phyloP scores from a whole-genome alignment of 1,284 basidiomycete species.

The Ganoderma boninense region DNA sequence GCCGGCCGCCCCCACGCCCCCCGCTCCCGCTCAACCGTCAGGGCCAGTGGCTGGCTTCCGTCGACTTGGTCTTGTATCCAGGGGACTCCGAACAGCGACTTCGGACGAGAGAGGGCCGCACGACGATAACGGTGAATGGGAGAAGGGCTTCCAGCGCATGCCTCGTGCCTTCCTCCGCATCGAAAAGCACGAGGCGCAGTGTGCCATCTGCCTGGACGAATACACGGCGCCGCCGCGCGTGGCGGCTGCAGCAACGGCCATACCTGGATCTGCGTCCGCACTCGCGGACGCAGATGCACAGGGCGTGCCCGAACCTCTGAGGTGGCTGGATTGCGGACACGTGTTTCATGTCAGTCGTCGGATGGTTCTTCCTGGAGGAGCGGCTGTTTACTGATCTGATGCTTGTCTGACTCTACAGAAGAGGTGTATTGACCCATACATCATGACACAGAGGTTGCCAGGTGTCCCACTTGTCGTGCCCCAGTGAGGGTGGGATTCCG shows the following conservation, averaged over 20 bases:
- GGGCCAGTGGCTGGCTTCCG: constrained; percentile 42
- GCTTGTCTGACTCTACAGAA: not conserved
- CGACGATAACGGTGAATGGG: constrained; percentile 45
- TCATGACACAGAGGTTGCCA: not conserved
- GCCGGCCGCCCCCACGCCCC: constrained; percentile 43
- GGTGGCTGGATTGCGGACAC: constrained; percentile 75
- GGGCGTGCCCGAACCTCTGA: constrained; percentile 67
- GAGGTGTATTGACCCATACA: not conserved
- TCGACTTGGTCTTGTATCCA: not conserved
- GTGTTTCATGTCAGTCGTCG: constrained; percentile 78
- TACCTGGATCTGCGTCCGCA: constrained; percentile 41
- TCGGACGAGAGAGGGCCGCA: constrained; percentile 14
- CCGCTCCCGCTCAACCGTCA: constrained; percentile 53
- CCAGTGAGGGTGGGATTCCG: not conserved
- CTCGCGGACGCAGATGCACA: constrained; percentile 57
- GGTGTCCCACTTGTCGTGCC: not conserved
- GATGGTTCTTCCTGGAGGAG: not conserved
- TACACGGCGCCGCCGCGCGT: constrained; percentile 67
- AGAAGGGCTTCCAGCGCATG: constrained; percentile 52
- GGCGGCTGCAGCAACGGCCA: too few species aligned
- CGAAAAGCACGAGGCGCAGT: constrained; percentile 77
- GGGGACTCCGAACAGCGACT: not conserved
- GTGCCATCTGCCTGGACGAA: constrained; percentile 80
- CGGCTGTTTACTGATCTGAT: not conserved
- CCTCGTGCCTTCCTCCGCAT: constrained; percentile 66